phyloP scores from a whole-genome alignment of 805 yeast genomes.

The Torulaspora indica region DNA sequence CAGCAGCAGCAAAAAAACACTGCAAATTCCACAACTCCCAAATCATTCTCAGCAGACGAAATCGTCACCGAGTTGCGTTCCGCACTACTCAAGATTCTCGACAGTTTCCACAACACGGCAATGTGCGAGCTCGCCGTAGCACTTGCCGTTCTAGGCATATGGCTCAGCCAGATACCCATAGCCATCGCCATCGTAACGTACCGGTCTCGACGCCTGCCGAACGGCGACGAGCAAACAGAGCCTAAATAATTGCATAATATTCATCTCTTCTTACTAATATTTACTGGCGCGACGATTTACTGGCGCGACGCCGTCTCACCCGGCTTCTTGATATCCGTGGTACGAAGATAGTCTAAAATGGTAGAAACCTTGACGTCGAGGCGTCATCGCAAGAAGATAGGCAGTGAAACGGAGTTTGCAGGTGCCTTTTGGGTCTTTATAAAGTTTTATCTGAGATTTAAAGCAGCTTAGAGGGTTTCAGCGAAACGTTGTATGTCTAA shows the following conservation, averaged over 20 bases:
- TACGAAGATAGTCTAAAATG: neutral
- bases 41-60: constrained; percentile 5
- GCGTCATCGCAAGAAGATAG: neutral
- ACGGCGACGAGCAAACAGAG: neutral
- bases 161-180: constrained; percentile 45
- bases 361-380: constrained; percentile 1
- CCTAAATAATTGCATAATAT: neutral
- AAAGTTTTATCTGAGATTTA: neutral
- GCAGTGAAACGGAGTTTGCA: neutral
- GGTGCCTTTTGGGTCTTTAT: neutral
- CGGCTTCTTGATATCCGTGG: neutral
- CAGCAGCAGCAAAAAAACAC: constrained; percentile 10
- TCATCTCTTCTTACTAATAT: neutral
- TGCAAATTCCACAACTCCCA: constrained; percentile 3
- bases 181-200: constrained; percentile 28
- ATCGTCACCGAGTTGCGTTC: constrained; percentile 11
- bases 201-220: constrained; percentile 1
- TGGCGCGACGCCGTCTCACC: constrained; percentile 7
- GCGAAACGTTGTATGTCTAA: constrained; percentile 1
- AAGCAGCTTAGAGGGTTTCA: neutral
- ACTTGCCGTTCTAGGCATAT: constrained; percentile 41
- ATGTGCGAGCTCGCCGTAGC: constrained; percentile 47
- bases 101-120: constrained; percentile 31
- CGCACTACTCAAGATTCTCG: constrained; percentile 10
- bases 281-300: neutral